A percentile compares a stretch with the other conserved stretches of the same genome.
phyloP scores from a whole-genome alignment of 345 rosid species.

The Salix arbutifolia region DNA sequence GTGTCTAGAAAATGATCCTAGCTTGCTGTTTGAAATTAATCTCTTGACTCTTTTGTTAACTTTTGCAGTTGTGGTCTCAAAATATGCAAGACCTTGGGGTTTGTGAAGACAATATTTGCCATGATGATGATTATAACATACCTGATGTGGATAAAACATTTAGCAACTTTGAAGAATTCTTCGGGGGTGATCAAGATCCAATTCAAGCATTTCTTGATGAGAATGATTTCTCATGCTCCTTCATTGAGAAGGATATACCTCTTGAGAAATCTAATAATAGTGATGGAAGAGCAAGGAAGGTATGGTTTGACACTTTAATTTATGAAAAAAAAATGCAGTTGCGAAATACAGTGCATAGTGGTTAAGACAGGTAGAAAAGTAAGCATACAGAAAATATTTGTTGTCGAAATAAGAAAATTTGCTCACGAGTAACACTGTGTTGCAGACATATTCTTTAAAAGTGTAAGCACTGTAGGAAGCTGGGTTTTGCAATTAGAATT shows the following conservation, averaged over 20 bases:
- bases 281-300: constrained; percentile 28
- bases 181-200: constrained; percentile 58
- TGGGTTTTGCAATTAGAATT: not conserved
- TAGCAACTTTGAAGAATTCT: constrained; percentile 69
- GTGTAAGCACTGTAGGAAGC: not conserved
- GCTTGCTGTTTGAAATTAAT: not conserved
- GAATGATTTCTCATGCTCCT: constrained; percentile 36
- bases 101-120: constrained; percentile 55
- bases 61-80: constrained; percentile 68
- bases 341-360: not conserved
- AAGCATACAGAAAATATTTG: not conserved
- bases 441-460: not conserved
- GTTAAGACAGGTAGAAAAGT: not conserved
- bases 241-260: constrained; percentile 29
- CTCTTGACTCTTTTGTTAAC: not conserved
- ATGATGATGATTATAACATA: constrained; percentile 58
- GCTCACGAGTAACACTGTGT: not conserved
- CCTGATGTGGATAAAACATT: constrained; percentile 81
- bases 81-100: constrained; percentile 84
- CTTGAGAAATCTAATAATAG: constrained; percentile 28
- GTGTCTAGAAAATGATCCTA: not conserved
- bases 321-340: not conserved
- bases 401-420: not conserved
- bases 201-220: constrained; percentile 27
- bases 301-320: constrained; percentile 1